Evolutionary conservation across 2,329 filamentous ascomycete genomes (phyloP).

Genomic region (Botrytis medusae): DNA sequence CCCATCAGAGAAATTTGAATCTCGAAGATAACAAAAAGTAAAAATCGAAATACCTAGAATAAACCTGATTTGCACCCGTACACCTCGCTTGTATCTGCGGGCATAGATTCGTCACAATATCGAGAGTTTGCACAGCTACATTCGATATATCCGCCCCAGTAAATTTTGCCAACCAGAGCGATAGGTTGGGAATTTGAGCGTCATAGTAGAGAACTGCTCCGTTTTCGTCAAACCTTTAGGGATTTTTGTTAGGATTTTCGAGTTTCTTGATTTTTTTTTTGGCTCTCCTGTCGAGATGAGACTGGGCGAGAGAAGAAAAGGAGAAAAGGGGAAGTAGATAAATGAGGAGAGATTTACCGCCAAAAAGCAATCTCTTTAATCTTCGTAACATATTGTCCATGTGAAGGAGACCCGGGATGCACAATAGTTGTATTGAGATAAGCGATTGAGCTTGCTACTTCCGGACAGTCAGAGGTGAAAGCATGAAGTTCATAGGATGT

Average conservation of each 20-base stretch:
- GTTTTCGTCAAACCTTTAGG: slow-evolving; percentile 43
- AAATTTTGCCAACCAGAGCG: slow-evolving; percentile 37
- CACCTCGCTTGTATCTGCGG: slow-evolving; percentile 34
- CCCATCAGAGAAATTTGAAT: not conserved
- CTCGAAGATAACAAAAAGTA: not conserved
- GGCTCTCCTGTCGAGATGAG: too few species aligned
- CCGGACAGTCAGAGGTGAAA: slow-evolving; percentile 41
- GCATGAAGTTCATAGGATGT: slow-evolving; percentile 40
- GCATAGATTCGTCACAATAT: slow-evolving; percentile 38
- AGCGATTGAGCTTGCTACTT: slow-evolving; percentile 43
- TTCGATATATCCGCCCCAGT: not conserved
- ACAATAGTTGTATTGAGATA: slow-evolving; percentile 42
- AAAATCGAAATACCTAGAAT: not conserved
- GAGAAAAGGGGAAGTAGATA: too few species aligned
- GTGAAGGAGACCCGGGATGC: slow-evolving; percentile 37
- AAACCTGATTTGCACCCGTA: not conserved
- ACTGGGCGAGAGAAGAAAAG: too few species aligned
- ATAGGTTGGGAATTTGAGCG: slow-evolving; percentile 47
- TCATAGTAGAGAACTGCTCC: slow-evolving; percentile 47
- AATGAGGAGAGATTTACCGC: slow-evolving; percentile 19
- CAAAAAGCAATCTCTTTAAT: slow-evolving; percentile 47
- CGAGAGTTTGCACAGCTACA: not conserved
- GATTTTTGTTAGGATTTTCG: too few species aligned
- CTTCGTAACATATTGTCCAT: slow-evolving; percentile 39
- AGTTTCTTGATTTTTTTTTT: too few species aligned